These are phyloP conservation scores for Cladosporium sp. DNA, from an alignment of 2,329 filamentous ascomycete genomes.

Conservation along the genomic window DNA sequence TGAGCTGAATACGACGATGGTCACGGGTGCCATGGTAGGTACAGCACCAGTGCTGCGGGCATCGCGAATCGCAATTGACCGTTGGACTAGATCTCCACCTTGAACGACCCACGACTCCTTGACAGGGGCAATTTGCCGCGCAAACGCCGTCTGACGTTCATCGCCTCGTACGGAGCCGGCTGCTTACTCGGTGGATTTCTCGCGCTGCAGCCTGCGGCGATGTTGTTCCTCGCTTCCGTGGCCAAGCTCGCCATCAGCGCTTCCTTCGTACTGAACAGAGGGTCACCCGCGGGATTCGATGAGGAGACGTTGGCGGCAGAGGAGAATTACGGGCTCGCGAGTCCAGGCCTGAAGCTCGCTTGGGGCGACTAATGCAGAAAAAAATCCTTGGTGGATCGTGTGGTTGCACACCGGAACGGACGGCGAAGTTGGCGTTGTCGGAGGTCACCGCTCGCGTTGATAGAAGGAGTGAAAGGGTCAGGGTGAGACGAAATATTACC, in stretches of 20 bases:
- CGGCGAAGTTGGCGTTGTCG: not conserved
- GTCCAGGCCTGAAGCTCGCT: slow-evolving; percentile 12
- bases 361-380: slow-evolving; percentile 14
- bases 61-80: not conserved
- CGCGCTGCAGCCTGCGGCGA: slow-evolving; percentile 3
- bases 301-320: not conserved
- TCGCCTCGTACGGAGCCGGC: slow-evolving; percentile 13
- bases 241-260: slow-evolving; percentile 17
- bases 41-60: not conserved
- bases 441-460: slow-evolving; percentile 1
- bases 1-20: slow-evolving; percentile 23
- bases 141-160: slow-evolving; percentile 10
- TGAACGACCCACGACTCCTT: slow-evolving; percentile 14
- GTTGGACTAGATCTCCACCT: not conserved
- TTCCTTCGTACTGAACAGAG: slow-evolving; percentile 20
- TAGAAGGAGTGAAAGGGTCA: not conserved
- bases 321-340: slow-evolving; percentile 1
- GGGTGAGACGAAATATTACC: too few relatives aligned
- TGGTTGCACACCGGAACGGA: not conserved
- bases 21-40: slow-evolving; percentile 17
- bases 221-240: slow-evolving; percentile 14
- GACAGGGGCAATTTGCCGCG: slow-evolving; percentile 9
- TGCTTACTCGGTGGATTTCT: slow-evolving; percentile 15
- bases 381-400: not conserved
- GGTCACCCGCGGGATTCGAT: not conserved